phyloP scores from a whole-genome alignment of 1,139 yeast species.

The Saccharomycopsis hybrid region DNA sequence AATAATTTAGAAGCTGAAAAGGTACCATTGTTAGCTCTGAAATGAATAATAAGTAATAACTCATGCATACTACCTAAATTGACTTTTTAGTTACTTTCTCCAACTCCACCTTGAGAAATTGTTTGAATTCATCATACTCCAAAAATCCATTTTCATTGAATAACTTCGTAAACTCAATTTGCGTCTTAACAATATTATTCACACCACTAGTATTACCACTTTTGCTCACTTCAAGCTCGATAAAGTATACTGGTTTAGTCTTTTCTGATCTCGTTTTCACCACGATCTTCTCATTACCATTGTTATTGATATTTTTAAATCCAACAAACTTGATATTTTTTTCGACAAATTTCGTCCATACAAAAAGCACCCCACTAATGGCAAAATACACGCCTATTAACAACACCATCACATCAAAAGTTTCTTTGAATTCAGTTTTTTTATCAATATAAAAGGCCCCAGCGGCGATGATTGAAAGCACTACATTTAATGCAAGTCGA shows the following conservation, averaged over 20 bases:
- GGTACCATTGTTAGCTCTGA: too few species aligned
- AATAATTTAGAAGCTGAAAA: too few species aligned
- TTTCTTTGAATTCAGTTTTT: conserved; percentile 33
- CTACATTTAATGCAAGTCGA: conserved; percentile 44
- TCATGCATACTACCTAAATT: too few species aligned
- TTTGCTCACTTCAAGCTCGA: conserved; percentile 31
- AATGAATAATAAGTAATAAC: too few species aligned
- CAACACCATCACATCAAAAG: conserved; percentile 35
- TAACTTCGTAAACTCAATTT: conserved; percentile 37
- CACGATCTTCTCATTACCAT: conserved; percentile 33
- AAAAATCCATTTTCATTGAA: conserved; percentile 44
- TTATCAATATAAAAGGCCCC: conserved; percentile 46
- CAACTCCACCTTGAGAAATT: conserved; percentile 31
- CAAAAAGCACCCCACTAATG: conserved; percentile 33
- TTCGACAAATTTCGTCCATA: conserved; percentile 32
- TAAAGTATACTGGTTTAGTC: conserved; percentile 40
- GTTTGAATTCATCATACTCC: conserved; percentile 36
- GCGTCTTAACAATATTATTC: conserved; percentile 22
- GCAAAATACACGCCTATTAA: conserved; percentile 33
- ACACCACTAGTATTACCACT: conserved; percentile 8
- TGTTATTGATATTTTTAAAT: neutral
- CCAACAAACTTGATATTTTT: conserved; percentile 47
- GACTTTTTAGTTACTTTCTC: conserved; percentile 20
- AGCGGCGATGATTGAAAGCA: conserved; percentile 43
- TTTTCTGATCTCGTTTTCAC: conserved; percentile 36